These are phyloP conservation scores for Coemansia reversa DNA, from an alignment of 192 early-diverging fungal genomes.

Conservation along the genomic window DNA sequence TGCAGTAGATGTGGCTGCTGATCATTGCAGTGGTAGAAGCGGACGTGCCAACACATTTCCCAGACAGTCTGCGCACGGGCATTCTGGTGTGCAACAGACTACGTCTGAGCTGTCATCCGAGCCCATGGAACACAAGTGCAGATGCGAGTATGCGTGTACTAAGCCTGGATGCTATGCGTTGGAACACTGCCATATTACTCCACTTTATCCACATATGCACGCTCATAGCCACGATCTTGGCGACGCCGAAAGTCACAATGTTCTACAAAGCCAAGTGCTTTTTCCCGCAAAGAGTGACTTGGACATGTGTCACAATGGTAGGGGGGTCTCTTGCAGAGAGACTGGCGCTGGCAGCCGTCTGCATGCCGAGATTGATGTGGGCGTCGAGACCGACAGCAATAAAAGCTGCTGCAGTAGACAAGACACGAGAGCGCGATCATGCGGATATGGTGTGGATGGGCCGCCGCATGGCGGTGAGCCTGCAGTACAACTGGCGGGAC, in stretches of 20 bases:
- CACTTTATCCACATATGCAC: constrained; percentile 42
- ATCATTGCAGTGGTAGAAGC: neutral
- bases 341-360: neutral
- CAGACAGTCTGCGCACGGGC: neutral
- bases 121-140: neutral
- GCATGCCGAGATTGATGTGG: neutral
- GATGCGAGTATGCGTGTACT: constrained; percentile 44
- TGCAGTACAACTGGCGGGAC: constrained; percentile 11
- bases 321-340: neutral
- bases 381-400: neutral
- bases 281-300: neutral
- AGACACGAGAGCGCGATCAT: neutral
- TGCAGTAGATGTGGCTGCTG: neutral
- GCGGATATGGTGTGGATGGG: neutral
- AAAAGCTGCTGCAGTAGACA: neutral
- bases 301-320: neutral
- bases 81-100: neutral
- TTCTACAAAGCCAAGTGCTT: neutral
- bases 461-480: neutral
- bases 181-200: constrained; percentile 50
- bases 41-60: neutral
- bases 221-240: constrained; percentile 19
- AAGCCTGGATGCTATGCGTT: constrained; percentile 30
- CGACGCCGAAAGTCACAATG: neutral
- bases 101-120: neutral